Base-by-base conservation (phyloP, 148 eudicot genomes). In the Rhododendron williamsianum region DNA sequence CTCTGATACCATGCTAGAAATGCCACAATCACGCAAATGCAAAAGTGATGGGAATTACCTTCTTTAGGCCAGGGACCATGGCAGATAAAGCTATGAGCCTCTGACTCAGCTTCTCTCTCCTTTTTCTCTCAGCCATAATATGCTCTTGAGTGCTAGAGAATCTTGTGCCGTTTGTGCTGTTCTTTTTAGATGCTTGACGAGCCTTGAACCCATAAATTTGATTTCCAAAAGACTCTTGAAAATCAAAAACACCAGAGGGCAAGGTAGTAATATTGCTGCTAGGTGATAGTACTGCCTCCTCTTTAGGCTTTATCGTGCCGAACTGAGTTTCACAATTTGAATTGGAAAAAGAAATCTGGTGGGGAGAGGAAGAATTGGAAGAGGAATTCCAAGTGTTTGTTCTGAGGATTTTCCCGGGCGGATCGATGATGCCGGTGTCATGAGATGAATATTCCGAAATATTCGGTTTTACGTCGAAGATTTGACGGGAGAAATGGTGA, bases 41-140 rank as follows among this genome's bases (percentile, higher is more conserved):
- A 48, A 76, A 80, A 21, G 18, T 4, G 36, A 16, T 3, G 23
- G 21, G 19, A 33, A 54, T 54, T 91, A 94, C 97, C 97, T 93
- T 94, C 86, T 94, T 94, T 3, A 94, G 87, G 58, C 95, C 94
- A 49, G 97, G 95, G 80, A 93, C 87, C 56, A 93, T 79, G 10
- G 93, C 92, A 46, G 95, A 93, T 25, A 93, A 87, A 72, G 95
- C 92, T 79, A 92, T 90, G 86, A 93, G 90, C 77, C 88, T 76
- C 65, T 93, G 90, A 80, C 92, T 92, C 65, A 91, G 90, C 86
- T 90, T 93, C 74, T 92, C 94, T 15, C 94, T 74, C 35, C 94
- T 89, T 85, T 89, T 93, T 72, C 94, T 93, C 88, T 93, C 95
- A 73, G 93, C 94, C 36, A 92, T 41, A 51, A 93, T 86, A 78